These are phyloP conservation scores for Aspergillus bridgeri DNA, from an alignment of 495 filamentous ascomycete species.

Conservation along the genomic window DNA sequence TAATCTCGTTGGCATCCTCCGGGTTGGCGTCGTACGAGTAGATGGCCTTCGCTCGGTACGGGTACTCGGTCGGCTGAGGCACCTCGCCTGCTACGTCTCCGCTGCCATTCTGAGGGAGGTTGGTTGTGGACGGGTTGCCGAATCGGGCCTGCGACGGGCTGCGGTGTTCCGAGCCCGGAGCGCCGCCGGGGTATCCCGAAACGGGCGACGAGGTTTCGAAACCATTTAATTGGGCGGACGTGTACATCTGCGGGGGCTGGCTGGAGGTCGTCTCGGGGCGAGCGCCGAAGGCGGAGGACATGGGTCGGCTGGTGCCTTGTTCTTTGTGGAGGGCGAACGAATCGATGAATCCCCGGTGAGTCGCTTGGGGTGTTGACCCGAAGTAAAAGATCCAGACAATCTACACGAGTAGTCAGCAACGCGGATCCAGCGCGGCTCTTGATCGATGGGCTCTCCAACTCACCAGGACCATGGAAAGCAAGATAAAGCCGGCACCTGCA, in stretches of 20 bases:
- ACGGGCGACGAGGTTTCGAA: conserved; percentile 96
- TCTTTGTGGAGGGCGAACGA: conserved; percentile 95
- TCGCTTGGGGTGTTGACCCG: conserved; percentile 84
- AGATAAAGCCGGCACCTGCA: conserved; percentile 86
- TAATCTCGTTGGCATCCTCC: conserved; percentile 97
- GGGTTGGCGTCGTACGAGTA: conserved; percentile 98
- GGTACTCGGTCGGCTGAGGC: conserved; percentile 84
- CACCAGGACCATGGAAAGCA: conserved; percentile 94
- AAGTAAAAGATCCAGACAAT: conserved; percentile 99
- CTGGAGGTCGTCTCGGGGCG: conserved; percentile 81
- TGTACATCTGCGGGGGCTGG: conserved; percentile 92
- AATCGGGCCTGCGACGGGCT: conserved; percentile 59
- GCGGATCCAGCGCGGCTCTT: background rate
- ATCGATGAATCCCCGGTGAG: conserved; percentile 87
- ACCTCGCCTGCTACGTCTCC: conserved; percentile 55
- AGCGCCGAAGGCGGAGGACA: conserved; percentile 45
- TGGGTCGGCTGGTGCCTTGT: conserved; percentile 62
- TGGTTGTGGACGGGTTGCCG: conserved; percentile 35
- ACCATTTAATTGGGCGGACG: conserved; percentile 86
- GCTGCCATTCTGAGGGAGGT: conserved; percentile 27
- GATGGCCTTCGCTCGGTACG: conserved; percentile 95
- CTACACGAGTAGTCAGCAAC: conserved; percentile 44
- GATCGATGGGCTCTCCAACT: conserved; percentile 23
- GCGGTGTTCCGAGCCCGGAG: conserved; percentile 54
- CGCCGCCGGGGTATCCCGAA: conserved; percentile 67